phyloP scores from a whole-genome alignment of 441 rosid genomes.

The Arabidopsis lyrata region DNA sequence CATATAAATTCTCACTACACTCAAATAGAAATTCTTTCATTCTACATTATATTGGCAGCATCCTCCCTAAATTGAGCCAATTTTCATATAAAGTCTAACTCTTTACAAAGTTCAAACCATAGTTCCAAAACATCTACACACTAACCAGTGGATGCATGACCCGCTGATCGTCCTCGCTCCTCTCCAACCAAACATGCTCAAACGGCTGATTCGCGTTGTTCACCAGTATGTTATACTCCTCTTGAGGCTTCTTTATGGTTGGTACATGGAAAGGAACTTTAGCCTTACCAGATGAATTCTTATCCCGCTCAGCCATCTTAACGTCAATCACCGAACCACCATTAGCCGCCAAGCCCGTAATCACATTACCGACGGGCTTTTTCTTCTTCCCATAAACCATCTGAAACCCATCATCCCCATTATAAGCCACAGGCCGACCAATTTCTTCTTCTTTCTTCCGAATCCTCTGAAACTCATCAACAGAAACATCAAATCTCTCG shows the following conservation, averaged over 20 bases:
- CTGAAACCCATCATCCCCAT: constrained; percentile 65
- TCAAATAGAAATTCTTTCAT: background rate
- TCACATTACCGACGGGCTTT: constrained; percentile 40
- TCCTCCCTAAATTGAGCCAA: background rate
- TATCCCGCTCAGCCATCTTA: constrained; percentile 56
- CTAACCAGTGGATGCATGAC: constrained; percentile 93
- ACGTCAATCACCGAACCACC: constrained; percentile 45
- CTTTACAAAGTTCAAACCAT: background rate
- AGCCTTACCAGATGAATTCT: constrained; percentile 54
- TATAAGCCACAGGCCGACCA: constrained; percentile 45
- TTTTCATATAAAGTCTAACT: background rate
- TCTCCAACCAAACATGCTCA: constrained; percentile 91
- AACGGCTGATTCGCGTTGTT: constrained; percentile 81
- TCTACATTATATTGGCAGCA: background rate
- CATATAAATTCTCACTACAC: background rate
- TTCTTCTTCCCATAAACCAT: constrained; percentile 78
- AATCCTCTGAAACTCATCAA: constrained; percentile 59
- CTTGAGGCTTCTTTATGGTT: constrained; percentile 81
- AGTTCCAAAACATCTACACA: constrained; percentile 17
- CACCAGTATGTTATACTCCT: constrained; percentile 72
- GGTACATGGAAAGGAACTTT: constrained; percentile 91
- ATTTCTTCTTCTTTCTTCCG: constrained; percentile 56
- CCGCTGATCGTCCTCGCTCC: constrained; percentile 70
- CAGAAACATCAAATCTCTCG: constrained; percentile 68
- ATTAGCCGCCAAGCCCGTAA: background rate